A percentile compares a stretch with the other conserved stretches of the same genome.
These are phyloP conservation scores for Orbilia quercus DNA, from an alignment of 2,329 filamentous ascomycete genomes.

Conservation along the genomic window DNA sequence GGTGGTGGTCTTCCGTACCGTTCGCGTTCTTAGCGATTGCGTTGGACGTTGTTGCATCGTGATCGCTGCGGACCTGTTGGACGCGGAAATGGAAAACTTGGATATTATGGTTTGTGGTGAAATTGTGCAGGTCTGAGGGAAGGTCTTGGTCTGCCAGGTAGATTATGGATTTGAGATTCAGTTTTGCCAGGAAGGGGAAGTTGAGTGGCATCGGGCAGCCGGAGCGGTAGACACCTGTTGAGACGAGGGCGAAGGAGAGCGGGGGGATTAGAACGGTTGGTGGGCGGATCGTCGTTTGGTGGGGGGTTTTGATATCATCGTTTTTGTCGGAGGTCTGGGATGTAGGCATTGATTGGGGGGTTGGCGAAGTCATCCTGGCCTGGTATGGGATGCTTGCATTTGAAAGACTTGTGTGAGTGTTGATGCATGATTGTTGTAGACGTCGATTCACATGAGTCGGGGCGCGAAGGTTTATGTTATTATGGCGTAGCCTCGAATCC, in stretches of 20 bases:
- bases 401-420: not conserved
- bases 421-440: not conserved
- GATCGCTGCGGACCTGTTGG: conserved; percentile 32
- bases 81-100: conserved; percentile 55
- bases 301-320: not conserved
- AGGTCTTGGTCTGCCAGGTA: conserved; percentile 59
- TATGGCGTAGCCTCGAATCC: too few species aligned
- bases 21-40: conserved; percentile 10
- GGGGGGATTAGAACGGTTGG: conserved; percentile 57
- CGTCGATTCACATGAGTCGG: too few species aligned
- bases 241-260: conserved; percentile 59
- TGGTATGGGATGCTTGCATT: not conserved
- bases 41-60: conserved; percentile 10
- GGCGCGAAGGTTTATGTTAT: too few species aligned
- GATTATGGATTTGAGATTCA: conserved; percentile 58
- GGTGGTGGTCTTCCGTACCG: too few species aligned
- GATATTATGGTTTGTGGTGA: conserved; percentile 50
- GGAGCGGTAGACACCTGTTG: conserved; percentile 58
- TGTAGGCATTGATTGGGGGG: not conserved
- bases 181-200: conserved; percentile 59
- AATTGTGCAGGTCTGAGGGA: conserved; percentile 56
- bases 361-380: conserved; percentile 10
- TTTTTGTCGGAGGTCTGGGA: not conserved
- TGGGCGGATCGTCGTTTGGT: not conserved
- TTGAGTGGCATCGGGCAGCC: conserved; percentile 60